Conservation (phyloP, 495 filamentous ascomycete genomes). For the Pyrenula aspistea region DNA sequence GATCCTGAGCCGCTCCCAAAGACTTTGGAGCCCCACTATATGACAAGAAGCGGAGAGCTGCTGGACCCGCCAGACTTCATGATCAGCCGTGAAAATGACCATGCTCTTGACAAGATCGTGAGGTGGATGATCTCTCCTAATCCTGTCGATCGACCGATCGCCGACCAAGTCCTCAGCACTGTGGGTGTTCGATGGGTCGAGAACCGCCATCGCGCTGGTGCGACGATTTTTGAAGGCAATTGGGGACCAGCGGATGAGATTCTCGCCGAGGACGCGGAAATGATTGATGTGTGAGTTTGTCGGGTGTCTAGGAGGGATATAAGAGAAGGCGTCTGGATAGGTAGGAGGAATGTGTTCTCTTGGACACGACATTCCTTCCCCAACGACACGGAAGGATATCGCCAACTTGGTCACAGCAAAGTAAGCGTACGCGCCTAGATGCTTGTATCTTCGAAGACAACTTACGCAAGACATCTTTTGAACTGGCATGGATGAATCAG, state of each 20-base stretch:
- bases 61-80: slow-evolving; percentile 75
- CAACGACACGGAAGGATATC: not conserved
- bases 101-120: slow-evolving; percentile 75
- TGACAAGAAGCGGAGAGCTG: slow-evolving; percentile 51
- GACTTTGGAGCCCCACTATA: slow-evolving; percentile 14
- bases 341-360: not conserved
- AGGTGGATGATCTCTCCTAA: slow-evolving; percentile 75
- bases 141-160: slow-evolving; percentile 59
- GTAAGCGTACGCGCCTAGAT: not conserved
- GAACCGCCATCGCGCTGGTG: slow-evolving; percentile 62
- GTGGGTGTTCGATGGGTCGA: slow-evolving; percentile 68
- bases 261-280: slow-evolving; percentile 56
- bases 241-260: slow-evolving; percentile 79
- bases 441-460: not conserved
- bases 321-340: not conserved
- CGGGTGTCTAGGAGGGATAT: not conserved
- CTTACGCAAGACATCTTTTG: not conserved
- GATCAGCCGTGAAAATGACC: slow-evolving; percentile 51
- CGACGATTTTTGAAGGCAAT: slow-evolving; percentile 87
- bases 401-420: not conserved
- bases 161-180: slow-evolving; percentile 54
- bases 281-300: slow-evolving; percentile 51
- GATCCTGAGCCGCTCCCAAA: slow-evolving; percentile 11
- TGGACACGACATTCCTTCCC: not conserved
- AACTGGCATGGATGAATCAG: not conserved